Evolutionary conservation across 179 eudicot species (phyloP), one percentile per base, ranked within the genome.

Genomic region (Drosera spatulata): DNA sequence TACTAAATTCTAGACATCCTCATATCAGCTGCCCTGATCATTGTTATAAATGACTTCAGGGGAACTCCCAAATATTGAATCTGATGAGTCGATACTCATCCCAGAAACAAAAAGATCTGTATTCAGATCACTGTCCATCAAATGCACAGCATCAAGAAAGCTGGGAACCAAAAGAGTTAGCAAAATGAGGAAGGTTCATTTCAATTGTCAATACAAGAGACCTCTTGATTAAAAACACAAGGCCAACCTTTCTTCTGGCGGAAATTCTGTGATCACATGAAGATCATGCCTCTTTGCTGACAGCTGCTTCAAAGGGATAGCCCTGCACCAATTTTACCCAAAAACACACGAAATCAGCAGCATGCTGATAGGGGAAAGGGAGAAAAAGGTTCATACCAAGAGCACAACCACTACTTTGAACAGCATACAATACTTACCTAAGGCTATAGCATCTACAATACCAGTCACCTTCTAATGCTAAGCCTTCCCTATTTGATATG

Each of bases 401-500:
- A 50, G 4, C 13, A 50, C 53, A 50, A 50, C 53, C 10, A 3
- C 4, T 4, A 50, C 10, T 50, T 5, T 4, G n/a, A 50, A 50
- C 11, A 8, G 10, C 43, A 22, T 48, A 38, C 56, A 22, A 22
- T 22, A 22, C 33, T 14, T 64, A 80, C 85, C 82, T 73, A 55
- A 79, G 59, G 52, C 61, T 73, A 67, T 52, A 80, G 60, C 75
- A 69, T 63, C 88, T 68, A n/a, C 57, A 50, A 57, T 67, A 80
- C 88, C 84, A 78, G 62, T 80, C 83, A 64, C 71, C 75, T 22
- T 78, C 88, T 48, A 76, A 71, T 57, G 83, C 85, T 9, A 83
- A 69, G 22, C 88, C 88, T 63, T 83, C 88, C 62, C 76, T 68
- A 57, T 83, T 83, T 44, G 85, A 83, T 65, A 83, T 67, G 59